Base-by-base conservation (phyloP, 75 land plant species). In the Cunninghamia lanceolata region DNA sequence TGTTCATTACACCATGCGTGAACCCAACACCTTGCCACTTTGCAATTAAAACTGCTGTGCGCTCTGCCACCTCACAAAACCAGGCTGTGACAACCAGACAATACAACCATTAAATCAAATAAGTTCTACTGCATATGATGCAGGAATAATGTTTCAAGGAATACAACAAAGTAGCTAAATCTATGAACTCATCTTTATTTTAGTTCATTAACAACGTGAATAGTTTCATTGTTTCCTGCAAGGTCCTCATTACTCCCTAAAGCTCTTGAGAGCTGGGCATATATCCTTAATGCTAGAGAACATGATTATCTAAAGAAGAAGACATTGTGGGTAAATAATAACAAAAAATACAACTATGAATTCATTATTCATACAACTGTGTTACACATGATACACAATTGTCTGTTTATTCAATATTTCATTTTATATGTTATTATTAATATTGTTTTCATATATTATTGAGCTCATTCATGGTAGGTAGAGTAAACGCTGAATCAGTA, bases 1-100 rank as follows among this genome's bases (percentile, higher is more conserved):
- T 98, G 91, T 98, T 98, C 86, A 98, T 84, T 38, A 98, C 99
- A 78, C 99, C 99, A 92, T 98, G 99, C 2, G 99, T 98, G 86
- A 98, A 98, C 25, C 99, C 99, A 88, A 98, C 99, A 14, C 97
- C 99, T 87, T 98, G 99, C 99, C 99, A 98, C 50, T 90, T 87
- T 32, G 99, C 99, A 85, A 98, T 86, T 88, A 94, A 86, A n/a
- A 93, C 92, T 84, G 99, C 98, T 81, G 99, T 96, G 9, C 95
- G 93, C 88, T 96, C 99, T 80, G 97, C 99, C 74, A 98, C 91
- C 89, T 96, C 99, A 82, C 93, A 93, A 15, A 93, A 84, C 99
- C 99, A 98, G 83, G 99, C 99, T 98, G 97, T 47, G 40, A 73
- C 10, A 84, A 84, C 85, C 82, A 84, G 10, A 63, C n/a, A 8